Evolutionary conservation across 768 basidiomycete species (phyloP), one percentile per base, ranked within the genome.

Genomic region (Xerocomus potaroensis): DNA sequence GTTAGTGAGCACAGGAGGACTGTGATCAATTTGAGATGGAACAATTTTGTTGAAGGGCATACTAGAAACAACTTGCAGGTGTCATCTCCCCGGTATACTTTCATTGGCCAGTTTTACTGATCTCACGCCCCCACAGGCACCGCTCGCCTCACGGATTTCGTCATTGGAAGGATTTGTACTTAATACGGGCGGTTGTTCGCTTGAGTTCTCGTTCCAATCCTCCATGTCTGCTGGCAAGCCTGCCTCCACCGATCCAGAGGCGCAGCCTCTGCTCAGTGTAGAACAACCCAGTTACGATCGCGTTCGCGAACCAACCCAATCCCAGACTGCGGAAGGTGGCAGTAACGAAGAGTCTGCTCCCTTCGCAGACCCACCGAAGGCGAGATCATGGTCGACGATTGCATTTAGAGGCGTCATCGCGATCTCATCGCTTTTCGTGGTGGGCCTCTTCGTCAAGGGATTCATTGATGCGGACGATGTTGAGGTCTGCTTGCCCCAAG

Each of bases 401-500:
- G 36, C 22, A 1, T 50, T 65, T 45, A 72, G 72, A 48, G 51
- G 63, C 24, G 42, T 70, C 4, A 51, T 78, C 23, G 51, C 63
- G 7, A 32, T 77, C 3, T 47, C 68, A 3, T 70, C 69, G 10
- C 57, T 69, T 0, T 57, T 76, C 22, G 56, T 70, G 3, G 48
- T 83, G 8, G 75, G 58, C 4, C 41, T 83, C 30, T 76, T 88
- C 43, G 72, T 89, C 60, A 85, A 87, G 54, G 83, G 79, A 3
- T 81, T 85, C 56, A 77, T 86, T 9, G 81, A 85, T 34, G 71
- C 81, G 8, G 83, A 75, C 19, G 82, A 88, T 60, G 74, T 78
- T 10, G 74, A 86, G 35, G 86, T 87, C 47, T 45, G 81, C 10
- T 39, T 33, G 1, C 47, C 33, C 42, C 30, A 11, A n/a, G n/a